phyloP scores from a whole-genome alignment of 108 stramenopile species.

The Nitzschia palea region DNA sequence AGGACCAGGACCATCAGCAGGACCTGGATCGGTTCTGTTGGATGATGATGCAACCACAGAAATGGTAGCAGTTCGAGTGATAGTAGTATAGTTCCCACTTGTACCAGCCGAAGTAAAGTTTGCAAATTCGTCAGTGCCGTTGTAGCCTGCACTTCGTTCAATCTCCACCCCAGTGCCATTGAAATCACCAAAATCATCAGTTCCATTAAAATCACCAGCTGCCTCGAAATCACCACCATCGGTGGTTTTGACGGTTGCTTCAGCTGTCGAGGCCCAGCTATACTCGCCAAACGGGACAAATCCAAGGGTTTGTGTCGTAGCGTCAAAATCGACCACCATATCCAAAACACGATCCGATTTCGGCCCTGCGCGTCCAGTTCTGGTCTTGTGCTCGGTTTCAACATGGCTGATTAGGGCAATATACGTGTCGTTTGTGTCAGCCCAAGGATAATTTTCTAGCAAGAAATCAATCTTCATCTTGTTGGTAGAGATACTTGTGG shows the following conservation, averaged over 20 bases:
- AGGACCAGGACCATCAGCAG: no score
- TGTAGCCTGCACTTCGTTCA: no score
- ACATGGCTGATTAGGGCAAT: constrained; percentile 17
- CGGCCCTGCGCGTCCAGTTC: constrained; percentile 5
- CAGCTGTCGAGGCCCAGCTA: constrained; percentile 22
- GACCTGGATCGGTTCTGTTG: no score
- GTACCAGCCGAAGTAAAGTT: no score
- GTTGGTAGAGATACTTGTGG: constrained; percentile 18
- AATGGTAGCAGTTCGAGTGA: constrained; percentile 5
- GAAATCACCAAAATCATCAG: no score
- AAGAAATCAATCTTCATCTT: constrained; percentile 41
- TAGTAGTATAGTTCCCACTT: no score
- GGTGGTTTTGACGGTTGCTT: background rate
- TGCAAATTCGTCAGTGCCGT: no score
- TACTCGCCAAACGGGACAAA: constrained; percentile 27
- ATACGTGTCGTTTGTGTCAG: constrained; percentile 1
- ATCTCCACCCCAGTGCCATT: no score
- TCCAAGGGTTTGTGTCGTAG: background rate
- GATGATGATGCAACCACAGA: constrained; percentile 31
- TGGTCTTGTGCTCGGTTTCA: constrained; percentile 11
- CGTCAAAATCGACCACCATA: background rate
- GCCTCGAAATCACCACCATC: no score
- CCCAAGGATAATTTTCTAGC: constrained; percentile 28
- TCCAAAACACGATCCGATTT: background rate
- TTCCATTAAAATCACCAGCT: background rate